phyloP scores from a whole-genome alignment of 2,329 filamentous ascomycete genomes.

The Nannizzia gypsea region DNA sequence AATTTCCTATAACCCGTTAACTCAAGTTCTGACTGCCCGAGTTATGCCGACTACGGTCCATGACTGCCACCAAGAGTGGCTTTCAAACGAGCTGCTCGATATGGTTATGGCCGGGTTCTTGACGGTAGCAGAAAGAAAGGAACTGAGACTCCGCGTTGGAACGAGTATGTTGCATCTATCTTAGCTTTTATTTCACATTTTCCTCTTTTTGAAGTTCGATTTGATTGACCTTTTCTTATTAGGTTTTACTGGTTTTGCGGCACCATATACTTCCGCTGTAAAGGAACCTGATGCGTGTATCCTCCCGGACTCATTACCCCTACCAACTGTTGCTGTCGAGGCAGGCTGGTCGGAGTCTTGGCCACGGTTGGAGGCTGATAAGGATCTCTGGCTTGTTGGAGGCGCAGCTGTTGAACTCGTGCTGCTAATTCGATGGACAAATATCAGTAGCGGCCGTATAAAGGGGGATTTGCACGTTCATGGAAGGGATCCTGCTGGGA shows the following conservation, averaged over 20 bases:
- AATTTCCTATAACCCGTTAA: slow-evolving; percentile 7
- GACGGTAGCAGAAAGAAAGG: not conserved
- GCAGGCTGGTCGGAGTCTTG: slow-evolving; percentile 9
- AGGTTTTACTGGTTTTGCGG: slow-evolving; percentile 3
- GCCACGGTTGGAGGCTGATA: slow-evolving; percentile 6
- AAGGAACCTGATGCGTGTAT: slow-evolving; percentile 11
- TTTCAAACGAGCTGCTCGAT: not conserved
- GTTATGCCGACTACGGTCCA: not conserved
- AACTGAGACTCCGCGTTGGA: not conserved
- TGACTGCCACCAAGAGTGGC: not conserved
- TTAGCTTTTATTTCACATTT: not conserved
- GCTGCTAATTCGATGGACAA: slow-evolving; percentile 9
- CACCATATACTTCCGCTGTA: not conserved
- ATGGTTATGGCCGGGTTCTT: not conserved
- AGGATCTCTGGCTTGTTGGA: slow-evolving; percentile 9
- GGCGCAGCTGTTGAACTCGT: slow-evolving; percentile 7
- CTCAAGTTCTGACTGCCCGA: slow-evolving; percentile 5
- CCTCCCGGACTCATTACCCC: not conserved
- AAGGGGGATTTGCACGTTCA: slow-evolving; percentile 1
- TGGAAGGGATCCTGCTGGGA: slow-evolving; percentile 2
- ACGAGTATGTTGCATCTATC: not conserved
- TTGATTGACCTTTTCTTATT: not conserved
- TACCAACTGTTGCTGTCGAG: slow-evolving; percentile 10
- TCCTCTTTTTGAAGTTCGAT: not conserved
- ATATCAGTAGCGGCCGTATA: slow-evolving; percentile 1